These are phyloP conservation scores for Lepidium aucheri DNA, from an alignment of 345 rosid genomes.

Conservation along the genomic window DNA sequence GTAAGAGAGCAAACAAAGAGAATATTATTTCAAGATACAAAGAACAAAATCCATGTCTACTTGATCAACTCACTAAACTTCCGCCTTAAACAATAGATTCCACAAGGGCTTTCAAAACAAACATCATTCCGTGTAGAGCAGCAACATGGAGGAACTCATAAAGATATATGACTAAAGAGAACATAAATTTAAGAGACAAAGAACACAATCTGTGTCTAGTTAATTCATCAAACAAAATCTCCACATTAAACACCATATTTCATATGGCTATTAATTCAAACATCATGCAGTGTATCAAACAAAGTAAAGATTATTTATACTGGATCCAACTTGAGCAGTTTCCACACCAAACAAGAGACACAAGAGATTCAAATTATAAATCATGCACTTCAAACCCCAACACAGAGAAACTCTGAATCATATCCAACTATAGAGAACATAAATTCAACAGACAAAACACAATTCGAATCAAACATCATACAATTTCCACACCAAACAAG, in stretches of 20 bases:
- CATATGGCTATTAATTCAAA: not conserved
- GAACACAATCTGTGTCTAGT: not conserved
- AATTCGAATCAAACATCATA: not conserved
- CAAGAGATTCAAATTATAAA: not conserved
- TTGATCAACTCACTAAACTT: not conserved
- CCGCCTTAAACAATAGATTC: not conserved
- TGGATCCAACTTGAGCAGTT: not conserved
- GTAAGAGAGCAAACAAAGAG: not conserved
- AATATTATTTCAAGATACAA: not conserved
- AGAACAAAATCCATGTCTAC: not conserved
- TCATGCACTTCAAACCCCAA: not conserved
- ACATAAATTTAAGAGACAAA: not conserved
- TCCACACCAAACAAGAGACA: not conserved
- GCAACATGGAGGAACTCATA: not conserved
- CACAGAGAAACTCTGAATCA: not conserved
- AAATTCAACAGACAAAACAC: not conserved
- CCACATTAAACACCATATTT: not conserved
- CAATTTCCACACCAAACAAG: not conserved
- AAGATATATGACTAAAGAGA: not conserved
- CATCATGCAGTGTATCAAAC: not conserved
- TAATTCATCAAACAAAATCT: not conserved
- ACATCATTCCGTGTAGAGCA: not conserved
- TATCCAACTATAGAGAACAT: not conserved
- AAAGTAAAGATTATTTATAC: not conserved
- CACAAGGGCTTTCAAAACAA: not conserved